Conservation (phyloP, 2,329 filamentous ascomycete genomes). For the Cladosporium austrohemisphaericum region DNA sequence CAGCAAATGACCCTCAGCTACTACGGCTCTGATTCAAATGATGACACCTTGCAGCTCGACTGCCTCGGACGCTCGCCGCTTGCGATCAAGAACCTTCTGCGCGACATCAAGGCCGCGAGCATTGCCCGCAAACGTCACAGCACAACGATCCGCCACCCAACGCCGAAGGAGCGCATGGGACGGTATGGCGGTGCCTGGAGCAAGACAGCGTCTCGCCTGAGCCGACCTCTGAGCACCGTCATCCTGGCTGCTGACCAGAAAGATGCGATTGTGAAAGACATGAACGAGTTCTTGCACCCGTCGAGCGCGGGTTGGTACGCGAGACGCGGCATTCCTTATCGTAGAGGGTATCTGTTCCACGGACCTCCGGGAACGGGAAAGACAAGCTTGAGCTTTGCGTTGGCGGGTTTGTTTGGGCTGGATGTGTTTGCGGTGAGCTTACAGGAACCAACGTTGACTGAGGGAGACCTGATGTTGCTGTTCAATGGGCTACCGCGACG, state of each 20-base stretch:
- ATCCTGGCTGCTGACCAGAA: slow-evolving; percentile 68
- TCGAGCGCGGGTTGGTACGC: slow-evolving; percentile 74
- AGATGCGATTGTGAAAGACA: slow-evolving; percentile 62
- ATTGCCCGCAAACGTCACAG: slow-evolving; percentile 40
- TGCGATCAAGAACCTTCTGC: slow-evolving; percentile 47
- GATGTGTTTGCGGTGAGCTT: slow-evolving; percentile 46
- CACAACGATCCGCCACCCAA: slow-evolving; percentile 47
- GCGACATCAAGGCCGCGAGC: slow-evolving; percentile 43
- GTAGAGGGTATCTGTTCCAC: slow-evolving; percentile 75
- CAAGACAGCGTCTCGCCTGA: slow-evolving; percentile 52
- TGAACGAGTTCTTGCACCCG: slow-evolving; percentile 74
- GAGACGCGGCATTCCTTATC: slow-evolving; percentile 78
- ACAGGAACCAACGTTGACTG: slow-evolving; percentile 68
- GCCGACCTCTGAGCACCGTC: slow-evolving; percentile 70
- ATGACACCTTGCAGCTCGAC: slow-evolving; percentile 43
- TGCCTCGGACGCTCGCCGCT: slow-evolving; percentile 47
- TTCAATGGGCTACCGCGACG: slow-evolving; percentile 43
- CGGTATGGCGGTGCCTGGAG: slow-evolving; percentile 39
- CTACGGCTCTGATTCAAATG: slow-evolving; percentile 26
- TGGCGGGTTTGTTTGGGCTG: slow-evolving; percentile 47
- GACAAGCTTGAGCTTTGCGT: slow-evolving; percentile 37
- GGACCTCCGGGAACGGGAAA: slow-evolving; percentile 54
- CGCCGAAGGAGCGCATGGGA: slow-evolving; percentile 37
- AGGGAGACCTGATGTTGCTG: slow-evolving; percentile 54
- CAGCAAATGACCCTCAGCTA: slow-evolving; percentile 25